Base-by-base conservation (phyloP, 768 basidiomycete genomes). In the Amanita thiersii region DNA sequence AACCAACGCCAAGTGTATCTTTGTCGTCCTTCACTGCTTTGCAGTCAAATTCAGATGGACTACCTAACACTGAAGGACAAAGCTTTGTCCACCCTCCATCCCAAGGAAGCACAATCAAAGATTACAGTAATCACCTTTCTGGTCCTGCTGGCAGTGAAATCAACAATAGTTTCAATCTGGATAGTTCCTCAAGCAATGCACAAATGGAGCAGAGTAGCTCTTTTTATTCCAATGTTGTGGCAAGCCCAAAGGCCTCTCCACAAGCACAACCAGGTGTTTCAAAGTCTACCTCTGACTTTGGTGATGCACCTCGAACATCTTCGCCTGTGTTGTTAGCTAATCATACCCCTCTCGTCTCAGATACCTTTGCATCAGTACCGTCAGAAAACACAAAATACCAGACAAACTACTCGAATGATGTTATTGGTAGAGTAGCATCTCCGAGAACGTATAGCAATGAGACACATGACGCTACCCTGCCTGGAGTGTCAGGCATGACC, bases 291-390 rank as follows among this genome's bases (percentile, higher is more conserved):
- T 31, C 31, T 34, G 32, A 42, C 23, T 34, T 21, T 11, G 40
- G 24, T 26, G n/a, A 31, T 32, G 9, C 19, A 4, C 19, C 20
- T 30, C 29, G 44, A 21, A 35, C 33, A 10, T 36, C 39, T n/a
- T 46, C 44, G 9, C 44, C 44, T 8, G 44, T 15, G 17, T 9
- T 25, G 18, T 12, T 35, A 18, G 10, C 31, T 12, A 20, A 39
- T 26, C 21, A 34, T 20, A 15, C 4, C 3, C 7, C 37, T 9
- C 9, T 10, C 17, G 30, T 17, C 11, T 5, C 14, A 17, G 14
- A 8, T 7, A 10, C 1, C 10, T 21, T 24, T 12, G 14, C 14
- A 3, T 25, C 15, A 26, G 4, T 15, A 18, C 18, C 40, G 10
- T 21, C n/a, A n/a, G n/a, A n/a, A n/a, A 28, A n/a, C 26, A 28